Conservation (phyloP, 495 filamentous ascomycete genomes). For the Xeromyces bisporus region DNA sequence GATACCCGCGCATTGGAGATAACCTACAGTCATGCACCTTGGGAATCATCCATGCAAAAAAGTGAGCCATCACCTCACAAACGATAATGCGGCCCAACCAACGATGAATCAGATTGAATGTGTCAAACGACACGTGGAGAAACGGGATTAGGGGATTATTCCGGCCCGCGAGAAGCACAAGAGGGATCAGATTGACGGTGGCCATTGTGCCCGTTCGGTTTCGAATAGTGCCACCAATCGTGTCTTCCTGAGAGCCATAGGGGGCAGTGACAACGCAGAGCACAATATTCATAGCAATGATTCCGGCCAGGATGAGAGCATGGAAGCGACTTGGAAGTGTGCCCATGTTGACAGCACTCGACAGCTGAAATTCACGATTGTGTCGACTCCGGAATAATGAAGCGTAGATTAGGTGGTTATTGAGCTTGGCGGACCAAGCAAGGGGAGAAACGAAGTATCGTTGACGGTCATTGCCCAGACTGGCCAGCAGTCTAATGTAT, state of each 20-base stretch:
- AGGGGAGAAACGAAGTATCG: slow-evolving; percentile 39
- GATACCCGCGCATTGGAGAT: background rate
- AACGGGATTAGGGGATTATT: slow-evolving; percentile 53
- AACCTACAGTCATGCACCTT: slow-evolving; percentile 39
- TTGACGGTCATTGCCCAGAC: slow-evolving; percentile 54
- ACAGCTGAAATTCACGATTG: slow-evolving; percentile 71
- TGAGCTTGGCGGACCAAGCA: slow-evolving; percentile 42
- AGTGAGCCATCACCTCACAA: slow-evolving; percentile 45
- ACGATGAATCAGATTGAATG: slow-evolving; percentile 65
- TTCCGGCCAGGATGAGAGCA: slow-evolving; percentile 47
- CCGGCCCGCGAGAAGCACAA: slow-evolving; percentile 47
- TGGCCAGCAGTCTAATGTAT: slow-evolving; percentile 59
- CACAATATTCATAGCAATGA: slow-evolving; percentile 60
- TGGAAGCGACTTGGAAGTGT: slow-evolving; percentile 77
- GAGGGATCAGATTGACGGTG: slow-evolving; percentile 63
- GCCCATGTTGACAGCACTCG: slow-evolving; percentile 63
- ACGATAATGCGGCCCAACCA: slow-evolving; percentile 64
- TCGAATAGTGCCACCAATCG: slow-evolving; percentile 39
- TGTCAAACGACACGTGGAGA: slow-evolving; percentile 54
- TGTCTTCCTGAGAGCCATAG: slow-evolving; percentile 24
- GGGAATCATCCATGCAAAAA: slow-evolving; percentile 46
- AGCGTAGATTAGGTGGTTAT: slow-evolving; percentile 68
- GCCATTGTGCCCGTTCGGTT: slow-evolving; percentile 64
- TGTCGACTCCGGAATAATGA: slow-evolving; percentile 69
- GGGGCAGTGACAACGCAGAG: slow-evolving; percentile 61